Conservation (phyloP, 805 yeast genomes). For the Myxozyma sirexii region DNA sequence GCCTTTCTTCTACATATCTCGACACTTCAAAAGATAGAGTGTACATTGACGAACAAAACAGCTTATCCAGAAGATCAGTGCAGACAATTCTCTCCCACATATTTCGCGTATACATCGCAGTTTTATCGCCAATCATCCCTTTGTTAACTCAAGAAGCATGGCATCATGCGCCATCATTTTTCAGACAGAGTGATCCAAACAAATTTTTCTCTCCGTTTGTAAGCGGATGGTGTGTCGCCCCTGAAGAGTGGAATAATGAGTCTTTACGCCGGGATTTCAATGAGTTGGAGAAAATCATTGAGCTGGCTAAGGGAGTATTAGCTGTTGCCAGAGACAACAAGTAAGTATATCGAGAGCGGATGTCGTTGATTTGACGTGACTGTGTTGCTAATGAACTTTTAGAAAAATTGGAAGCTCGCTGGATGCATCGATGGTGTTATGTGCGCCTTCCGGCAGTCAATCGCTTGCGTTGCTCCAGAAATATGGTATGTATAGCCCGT, state of each 20-base stretch:
- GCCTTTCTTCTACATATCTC: constrained; percentile 81
- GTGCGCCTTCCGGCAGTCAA: constrained; percentile 34
- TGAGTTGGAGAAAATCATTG: constrained; percentile 52
- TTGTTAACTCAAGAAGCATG: constrained; percentile 85
- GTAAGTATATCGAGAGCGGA: constrained; percentile 34
- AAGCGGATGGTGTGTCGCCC: constrained; percentile 49
- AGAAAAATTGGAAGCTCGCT: constrained; percentile 50
- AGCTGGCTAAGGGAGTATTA: constrained; percentile 52
- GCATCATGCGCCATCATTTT: constrained; percentile 53
- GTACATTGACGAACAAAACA: constrained; percentile 63
- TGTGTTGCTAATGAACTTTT: background rate
- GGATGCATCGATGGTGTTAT: constrained; percentile 55
- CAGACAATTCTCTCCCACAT: constrained; percentile 69
- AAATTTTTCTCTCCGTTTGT: constrained; percentile 51
- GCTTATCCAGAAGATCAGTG: constrained; percentile 56
- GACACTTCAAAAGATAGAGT: constrained; percentile 83
- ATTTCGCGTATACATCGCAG: constrained; percentile 61
- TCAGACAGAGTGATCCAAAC: constrained; percentile 33
- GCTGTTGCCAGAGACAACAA: constrained; percentile 61
- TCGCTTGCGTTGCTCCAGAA: constrained; percentile 6
- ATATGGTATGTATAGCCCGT: constrained; percentile 13
- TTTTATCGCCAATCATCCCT: constrained; percentile 82
- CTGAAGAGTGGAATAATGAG: constrained; percentile 44
- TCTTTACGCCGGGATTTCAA: constrained; percentile 51
- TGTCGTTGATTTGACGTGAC: no score